Evolutionary conservation across 345 rosid species (phyloP).

Genomic region (Citrus inodora): DNA sequence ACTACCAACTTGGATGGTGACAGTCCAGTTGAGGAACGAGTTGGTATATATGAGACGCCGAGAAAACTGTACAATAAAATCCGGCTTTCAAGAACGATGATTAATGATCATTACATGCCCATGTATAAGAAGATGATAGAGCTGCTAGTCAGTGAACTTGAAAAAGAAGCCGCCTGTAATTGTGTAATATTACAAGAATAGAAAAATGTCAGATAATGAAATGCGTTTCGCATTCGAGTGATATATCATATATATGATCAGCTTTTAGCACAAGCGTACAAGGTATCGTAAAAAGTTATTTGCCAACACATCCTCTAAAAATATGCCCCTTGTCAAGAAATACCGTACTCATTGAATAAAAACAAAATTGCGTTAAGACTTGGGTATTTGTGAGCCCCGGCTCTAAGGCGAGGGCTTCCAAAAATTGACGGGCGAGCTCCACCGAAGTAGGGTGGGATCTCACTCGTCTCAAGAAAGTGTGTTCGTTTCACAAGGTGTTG

Average conservation of each 20-base stretch:
- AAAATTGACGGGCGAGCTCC: constrained; percentile 74
- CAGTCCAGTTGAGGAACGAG: constrained; percentile 28
- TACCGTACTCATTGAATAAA: rapidly evolving
- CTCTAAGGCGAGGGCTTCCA: constrained; percentile 51
- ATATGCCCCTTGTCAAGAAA: too few relatives aligned
- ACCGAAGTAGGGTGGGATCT: constrained; percentile 56
- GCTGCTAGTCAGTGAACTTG: constrained; percentile 59
- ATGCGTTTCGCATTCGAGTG: neutral
- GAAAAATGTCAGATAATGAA: neutral
- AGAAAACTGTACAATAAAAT: constrained; percentile 89
- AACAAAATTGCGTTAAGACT: neutral
- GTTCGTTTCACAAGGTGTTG: constrained; percentile 56
- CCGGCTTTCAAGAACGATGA: constrained; percentile 84
- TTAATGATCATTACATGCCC: constrained; percentile 97
- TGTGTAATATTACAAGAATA: constrained; percentile 21
- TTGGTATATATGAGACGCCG: constrained; percentile 69
- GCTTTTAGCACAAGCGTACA: neutral
- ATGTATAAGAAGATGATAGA: constrained; percentile 93
- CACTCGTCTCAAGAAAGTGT: constrained; percentile 41
- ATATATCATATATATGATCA: neutral
- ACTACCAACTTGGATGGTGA: constrained; percentile 16
- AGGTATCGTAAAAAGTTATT: rapidly evolving
- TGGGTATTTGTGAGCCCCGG: constrained; percentile 27
- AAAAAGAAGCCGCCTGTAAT: constrained; percentile 31
- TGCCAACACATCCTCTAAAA: too few relatives aligned